Conservation (phyloP, 306 rosid genomes). For the Senna siamea region DNA sequence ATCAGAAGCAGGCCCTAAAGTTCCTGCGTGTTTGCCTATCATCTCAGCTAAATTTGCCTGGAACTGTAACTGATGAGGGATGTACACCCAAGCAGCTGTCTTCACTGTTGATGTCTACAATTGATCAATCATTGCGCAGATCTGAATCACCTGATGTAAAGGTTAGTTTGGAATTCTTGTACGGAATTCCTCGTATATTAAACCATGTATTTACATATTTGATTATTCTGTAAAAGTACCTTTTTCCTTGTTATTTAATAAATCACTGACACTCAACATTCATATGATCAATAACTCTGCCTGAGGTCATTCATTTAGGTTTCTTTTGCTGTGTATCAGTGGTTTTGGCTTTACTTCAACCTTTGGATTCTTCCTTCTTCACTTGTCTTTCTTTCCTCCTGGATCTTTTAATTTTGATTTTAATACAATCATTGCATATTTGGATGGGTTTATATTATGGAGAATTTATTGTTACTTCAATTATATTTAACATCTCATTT, state of each 20-base stretch:
- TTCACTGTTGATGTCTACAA: conserved; percentile 68
- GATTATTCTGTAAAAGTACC: conserved; percentile 13
- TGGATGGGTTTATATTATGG: conserved; percentile 13
- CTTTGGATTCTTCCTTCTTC: conserved; percentile 10
- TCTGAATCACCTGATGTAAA: conserved; percentile 76
- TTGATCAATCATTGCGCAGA: conserved; percentile 72
- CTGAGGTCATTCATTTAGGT: not conserved
- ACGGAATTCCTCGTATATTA: not conserved
- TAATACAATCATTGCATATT: not conserved
- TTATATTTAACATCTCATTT: conserved; percentile 40
- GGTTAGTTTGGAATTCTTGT: conserved; percentile 57
- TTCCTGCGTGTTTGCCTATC: conserved; percentile 91
- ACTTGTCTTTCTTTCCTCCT: conserved; percentile 10
- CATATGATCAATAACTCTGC: conserved; percentile 27
- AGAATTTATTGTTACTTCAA: conserved; percentile 35
- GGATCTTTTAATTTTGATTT: conserved; percentile 13
- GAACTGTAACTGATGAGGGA: conserved; percentile 76
- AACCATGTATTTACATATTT: conserved; percentile 5
- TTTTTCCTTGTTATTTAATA: conserved; percentile 1
- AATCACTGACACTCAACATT: conserved; percentile 20
- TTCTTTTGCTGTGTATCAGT: conserved; percentile 25
- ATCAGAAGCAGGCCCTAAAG: conserved; percentile 82
- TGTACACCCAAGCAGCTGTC: conserved; percentile 76
- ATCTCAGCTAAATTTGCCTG: conserved; percentile 98
- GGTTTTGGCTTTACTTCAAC: conserved; percentile 23